Evolutionary conservation across 2,329 filamentous ascomycete species (phyloP), one percentile per base, ranked within the genome.

Genomic region (Corynespora cassiicola): DNA sequence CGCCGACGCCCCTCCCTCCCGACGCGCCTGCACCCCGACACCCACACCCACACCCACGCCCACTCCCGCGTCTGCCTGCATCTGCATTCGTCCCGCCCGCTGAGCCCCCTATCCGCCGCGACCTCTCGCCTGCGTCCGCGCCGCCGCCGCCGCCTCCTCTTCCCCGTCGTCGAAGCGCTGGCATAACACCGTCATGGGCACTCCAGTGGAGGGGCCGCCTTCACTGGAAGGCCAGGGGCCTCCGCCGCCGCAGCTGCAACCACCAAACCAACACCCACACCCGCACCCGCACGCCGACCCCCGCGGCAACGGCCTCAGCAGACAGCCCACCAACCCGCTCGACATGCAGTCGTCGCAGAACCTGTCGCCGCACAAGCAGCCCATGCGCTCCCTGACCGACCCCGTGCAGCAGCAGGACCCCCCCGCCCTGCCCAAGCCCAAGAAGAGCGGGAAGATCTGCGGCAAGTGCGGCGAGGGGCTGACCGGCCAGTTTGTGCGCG

Each of bases 401-500:
- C 61, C 63, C 2, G 45, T 52, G 15, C 55, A 55, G n/a, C 47
- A 56, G 10, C 45, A 43, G 26, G 39, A 42, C 24, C 42, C 27
- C 20, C 56, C 51, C 12, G 50, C 52, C 14, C 46, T 41, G 19
- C 47, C 50, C n/a, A 61, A 58, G 31, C 57, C 61, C 9, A 63
- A 56, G 53, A 53, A 61, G 39, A 66, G 57, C 29, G 61, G 58
- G 23, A 68, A 74, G 45, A 66, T 69, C 27, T 78, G 88, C 72
- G 91, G 90, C 61, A 96, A 96, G 70, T 99, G 94, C 65, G 84
- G 85, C 50, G 87, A 92, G 67, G 79, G 86, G 37, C 76, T 99
- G 66, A 95, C 90, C 1, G 94, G 94, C 27, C 94, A 99, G 71
- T 99, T 97, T 66, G 94, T 99, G 50, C 84, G 94, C 58, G 94